Conservation (phyloP, 2,329 filamentous ascomycete species). For the Colletotrichum higginsianum region DNA sequence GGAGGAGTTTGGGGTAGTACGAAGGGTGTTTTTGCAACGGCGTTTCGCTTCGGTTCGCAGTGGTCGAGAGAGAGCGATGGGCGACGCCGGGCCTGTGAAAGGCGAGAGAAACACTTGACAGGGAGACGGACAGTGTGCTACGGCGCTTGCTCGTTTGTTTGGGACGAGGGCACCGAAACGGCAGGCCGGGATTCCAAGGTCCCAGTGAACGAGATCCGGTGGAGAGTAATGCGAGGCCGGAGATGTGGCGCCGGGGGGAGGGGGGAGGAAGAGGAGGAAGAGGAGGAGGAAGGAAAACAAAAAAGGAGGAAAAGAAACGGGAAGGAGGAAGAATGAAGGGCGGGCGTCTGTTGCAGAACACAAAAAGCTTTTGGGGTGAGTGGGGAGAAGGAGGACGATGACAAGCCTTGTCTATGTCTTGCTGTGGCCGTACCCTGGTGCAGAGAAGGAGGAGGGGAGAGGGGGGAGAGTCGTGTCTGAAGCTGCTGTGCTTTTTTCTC, state of each 20-base stretch:
- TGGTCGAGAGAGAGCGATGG: conserved; percentile 17
- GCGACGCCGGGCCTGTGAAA: conserved; percentile 28
- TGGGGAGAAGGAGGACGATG: conserved; percentile 15
- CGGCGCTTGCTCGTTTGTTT: not conserved
- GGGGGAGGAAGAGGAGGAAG: conserved; percentile 1
- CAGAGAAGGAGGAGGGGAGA: too few species aligned
- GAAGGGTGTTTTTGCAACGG: conserved; percentile 16
- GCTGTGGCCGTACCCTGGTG: not conserved
- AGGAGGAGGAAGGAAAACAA: conserved; percentile 15
- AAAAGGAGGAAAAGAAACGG: conserved; percentile 13
- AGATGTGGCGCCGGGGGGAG: conserved; percentile 10
- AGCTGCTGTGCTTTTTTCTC: not conserved
- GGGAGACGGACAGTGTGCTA: not conserved
- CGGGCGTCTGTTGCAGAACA: conserved; percentile 24
- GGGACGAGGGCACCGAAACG: too few species aligned
- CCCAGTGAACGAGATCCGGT: conserved; percentile 1
- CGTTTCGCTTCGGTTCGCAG: conserved; percentile 35
- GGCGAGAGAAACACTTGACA: conserved; percentile 2
- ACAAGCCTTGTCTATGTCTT: conserved; percentile 14
- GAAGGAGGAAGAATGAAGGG: not conserved
- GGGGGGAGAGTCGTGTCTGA: not conserved
- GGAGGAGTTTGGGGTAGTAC: conserved; percentile 33
- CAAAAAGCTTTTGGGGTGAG: conserved; percentile 21
- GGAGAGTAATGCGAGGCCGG: not conserved
- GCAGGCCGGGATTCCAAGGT: conserved; percentile 3